phyloP scores from a whole-genome alignment of 805 yeast species.

The Suhomyces kilbournensis region DNA sequence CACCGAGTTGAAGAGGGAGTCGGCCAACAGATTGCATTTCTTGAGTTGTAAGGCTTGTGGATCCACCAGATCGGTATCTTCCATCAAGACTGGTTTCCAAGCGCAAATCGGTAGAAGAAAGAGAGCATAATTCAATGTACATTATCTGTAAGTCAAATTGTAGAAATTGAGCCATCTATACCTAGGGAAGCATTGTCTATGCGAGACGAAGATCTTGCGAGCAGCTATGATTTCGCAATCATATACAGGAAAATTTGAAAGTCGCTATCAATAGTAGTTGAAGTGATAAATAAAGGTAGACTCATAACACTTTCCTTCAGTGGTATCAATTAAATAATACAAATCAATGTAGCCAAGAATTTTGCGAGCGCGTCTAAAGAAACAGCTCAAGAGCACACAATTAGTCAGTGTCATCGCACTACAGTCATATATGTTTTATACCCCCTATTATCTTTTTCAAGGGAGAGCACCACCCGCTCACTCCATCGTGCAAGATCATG shows the following conservation, averaged over 20 bases:
- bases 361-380: too few relatives aligned
- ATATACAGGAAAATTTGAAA: too few relatives aligned
- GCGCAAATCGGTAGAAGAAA: constrained; percentile 93
- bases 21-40: constrained; percentile 93
- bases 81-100: constrained; percentile 99
- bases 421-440: background rate
- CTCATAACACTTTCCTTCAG: background rate
- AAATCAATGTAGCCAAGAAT: background rate
- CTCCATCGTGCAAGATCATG: constrained; percentile 57
- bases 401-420: background rate
- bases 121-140: constrained; percentile 36
- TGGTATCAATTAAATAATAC: background rate
- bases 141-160: background rate
- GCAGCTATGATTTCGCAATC: too few relatives aligned
- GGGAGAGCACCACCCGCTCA: constrained; percentile 66
- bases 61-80: constrained; percentile 91
- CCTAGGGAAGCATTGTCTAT: too few relatives aligned
- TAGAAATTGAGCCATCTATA: background rate
- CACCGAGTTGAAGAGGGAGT: constrained; percentile 93
- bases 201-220: too few relatives aligned
- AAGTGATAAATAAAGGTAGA: too few relatives aligned
- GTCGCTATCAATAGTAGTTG: too few relatives aligned
- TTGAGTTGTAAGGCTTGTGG: constrained; percentile 98
- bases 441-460: constrained; percentile 46
- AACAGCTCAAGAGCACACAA: too few relatives aligned